Conservation (phyloP, 164 flowering plant genomes). For the Tetrastigma voinierianum region DNA sequence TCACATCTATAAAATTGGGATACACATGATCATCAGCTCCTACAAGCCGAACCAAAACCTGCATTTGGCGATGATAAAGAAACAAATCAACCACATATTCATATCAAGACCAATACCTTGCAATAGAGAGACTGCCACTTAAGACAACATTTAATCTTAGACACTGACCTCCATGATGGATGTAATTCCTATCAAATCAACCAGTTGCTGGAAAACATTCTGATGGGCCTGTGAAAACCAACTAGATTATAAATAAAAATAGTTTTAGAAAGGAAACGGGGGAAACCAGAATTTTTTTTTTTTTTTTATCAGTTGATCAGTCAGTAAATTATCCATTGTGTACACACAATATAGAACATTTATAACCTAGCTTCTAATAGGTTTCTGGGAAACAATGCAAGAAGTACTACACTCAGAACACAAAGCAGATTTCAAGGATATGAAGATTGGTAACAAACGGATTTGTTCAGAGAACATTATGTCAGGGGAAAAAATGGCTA, state of each 20-base stretch:
- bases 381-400: too few relatives aligned
- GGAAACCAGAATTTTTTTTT: too few relatives aligned
- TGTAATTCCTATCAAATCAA: constrained; percentile 97
- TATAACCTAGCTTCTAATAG: too few relatives aligned
- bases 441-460: too few relatives aligned
- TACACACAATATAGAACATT: too few relatives aligned
- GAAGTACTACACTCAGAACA: too few relatives aligned
- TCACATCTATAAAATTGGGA: constrained; percentile 83
- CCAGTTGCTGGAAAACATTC: constrained; percentile 72
- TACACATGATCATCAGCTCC: constrained; percentile 93
- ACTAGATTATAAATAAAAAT: neutral
- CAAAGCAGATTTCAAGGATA: too few relatives aligned
- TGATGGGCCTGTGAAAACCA: constrained; percentile 64
- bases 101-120: neutral
- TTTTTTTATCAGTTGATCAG: too few relatives aligned
- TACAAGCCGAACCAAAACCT: constrained; percentile 91
- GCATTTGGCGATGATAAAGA: constrained; percentile 15
- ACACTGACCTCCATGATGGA: constrained; percentile 93
- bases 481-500: too few relatives aligned
- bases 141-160: neutral
- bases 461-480: too few relatives aligned
- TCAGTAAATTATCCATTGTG: too few relatives aligned
- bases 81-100: neutral
- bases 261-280: too few relatives aligned
- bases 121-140: neutral